Evolutionary conservation across 176 grass and related monocot genomes (phyloP).

Genomic region (Lolium rigidum): DNA sequence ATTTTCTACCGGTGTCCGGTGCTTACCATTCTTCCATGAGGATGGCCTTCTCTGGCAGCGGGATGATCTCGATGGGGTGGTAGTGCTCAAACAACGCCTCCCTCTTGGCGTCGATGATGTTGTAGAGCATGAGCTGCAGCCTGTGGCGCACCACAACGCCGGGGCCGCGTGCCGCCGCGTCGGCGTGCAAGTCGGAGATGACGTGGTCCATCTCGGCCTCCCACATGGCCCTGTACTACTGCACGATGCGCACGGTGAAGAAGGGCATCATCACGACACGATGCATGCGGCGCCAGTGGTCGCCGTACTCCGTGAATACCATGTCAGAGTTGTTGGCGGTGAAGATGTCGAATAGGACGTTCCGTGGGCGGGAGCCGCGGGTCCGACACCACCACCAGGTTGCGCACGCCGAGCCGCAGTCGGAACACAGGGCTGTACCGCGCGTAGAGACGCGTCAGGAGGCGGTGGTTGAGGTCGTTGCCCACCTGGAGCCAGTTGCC

Average conservation of each 20-base stretch:
- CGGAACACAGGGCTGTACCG: conserved; percentile 69
- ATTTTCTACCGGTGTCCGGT: too few species aligned
- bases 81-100: too few species aligned
- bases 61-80: too few species aligned
- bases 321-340: conserved; percentile 75
- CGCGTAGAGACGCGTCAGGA: conserved; percentile 60
- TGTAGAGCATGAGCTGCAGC: conserved; percentile 94
- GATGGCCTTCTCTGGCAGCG: too few species aligned
- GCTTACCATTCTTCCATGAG: too few species aligned
- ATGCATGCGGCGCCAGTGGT: conserved; percentile 96
- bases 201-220: conserved; percentile 66
- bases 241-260: conserved; percentile 75
- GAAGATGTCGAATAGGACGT: conserved; percentile 95
- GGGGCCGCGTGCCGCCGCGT: not conserved
- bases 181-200: conserved; percentile 22
- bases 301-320: conserved; percentile 97
- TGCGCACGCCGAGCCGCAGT: conserved; percentile 79
- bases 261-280: conserved; percentile 93
- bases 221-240: conserved; percentile 72
- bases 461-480: conserved; percentile 83
- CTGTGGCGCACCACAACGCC: conserved; percentile 64
- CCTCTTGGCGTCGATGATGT: conserved; percentile 60
- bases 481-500: conserved; percentile 97
- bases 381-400: conserved; percentile 79
- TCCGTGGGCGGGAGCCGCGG: conserved; percentile 80